Base-by-base conservation (phyloP, 495 filamentous ascomycete species). In the Trichoderma virens region DNA sequence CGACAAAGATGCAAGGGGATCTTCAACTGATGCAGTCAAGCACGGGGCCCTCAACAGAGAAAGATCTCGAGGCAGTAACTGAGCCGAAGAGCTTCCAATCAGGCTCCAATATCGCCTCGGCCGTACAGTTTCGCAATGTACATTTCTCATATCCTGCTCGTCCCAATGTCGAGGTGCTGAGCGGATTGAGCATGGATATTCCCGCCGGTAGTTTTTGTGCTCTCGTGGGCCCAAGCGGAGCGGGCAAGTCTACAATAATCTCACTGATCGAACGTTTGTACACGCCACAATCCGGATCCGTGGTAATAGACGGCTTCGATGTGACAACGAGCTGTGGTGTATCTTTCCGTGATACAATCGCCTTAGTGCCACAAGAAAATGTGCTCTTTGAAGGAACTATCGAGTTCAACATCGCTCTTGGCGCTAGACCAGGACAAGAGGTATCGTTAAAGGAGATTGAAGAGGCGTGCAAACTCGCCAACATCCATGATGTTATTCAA, bases 181-280 rank as follows among this genome's bases (percentile, higher is more conserved):
- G 70, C 6, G 70, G 70, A 2, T 67, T 85, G 13, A 78, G 70
- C 59, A 67, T 79, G 8, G 68, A 59, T 0, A 76, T 86, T 62
- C 62, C 70, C 32, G 64, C 69, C 16, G 65, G 67, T 0, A 80
- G 85, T 59, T 83, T 81, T 16, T 79, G 80, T 6, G 86, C 83
- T 0, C 67, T 88, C 0, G 85, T 88, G 4, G 86, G 86, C 2
- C 73, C 82, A 0, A 84, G 80, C 3, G 86, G 86, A 0, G 80
- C 82, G 0, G 86, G 86, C 4, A 88, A 88, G 62, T 77, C 76
- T 0, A 81, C 77, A 0, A 75, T 78, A 27, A 70, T 84, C 47
- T 67, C 71, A 0, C 72, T 85, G 9, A 66, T 85, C 2, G 76
- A 83, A 60, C 71, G 81, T 1, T 80, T 82, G 65, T 84, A 84